Conservation (phyloP, 495 filamentous ascomycete species). For the Copromyces sp. region DNA sequence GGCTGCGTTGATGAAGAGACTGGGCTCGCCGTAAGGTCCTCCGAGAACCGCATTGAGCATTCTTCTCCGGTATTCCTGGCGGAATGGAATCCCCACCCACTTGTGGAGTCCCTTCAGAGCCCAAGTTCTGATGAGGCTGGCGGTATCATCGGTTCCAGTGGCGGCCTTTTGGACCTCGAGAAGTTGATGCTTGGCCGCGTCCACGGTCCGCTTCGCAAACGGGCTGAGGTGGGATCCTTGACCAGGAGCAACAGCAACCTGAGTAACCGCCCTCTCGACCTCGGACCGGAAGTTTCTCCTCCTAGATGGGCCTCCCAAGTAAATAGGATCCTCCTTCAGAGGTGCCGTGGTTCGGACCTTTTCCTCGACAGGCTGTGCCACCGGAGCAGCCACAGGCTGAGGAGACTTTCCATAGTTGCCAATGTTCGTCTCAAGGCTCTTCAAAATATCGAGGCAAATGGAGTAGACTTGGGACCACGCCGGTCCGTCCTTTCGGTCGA, state of each 20-base stretch:
- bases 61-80: conserved; percentile 55
- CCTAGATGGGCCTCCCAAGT: conserved; percentile 37
- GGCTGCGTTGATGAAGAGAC: conserved; percentile 58
- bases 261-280: conserved; percentile 42
- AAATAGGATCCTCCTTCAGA: conserved; percentile 51
- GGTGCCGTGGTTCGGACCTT: conserved; percentile 30
- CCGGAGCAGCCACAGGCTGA: conserved; percentile 19
- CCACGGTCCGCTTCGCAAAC: conserved; percentile 25
- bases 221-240: conserved; percentile 37
- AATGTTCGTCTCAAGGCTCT: conserved; percentile 54
- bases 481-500: conserved; percentile 68
- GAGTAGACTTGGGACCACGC: conserved; percentile 72
- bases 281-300: conserved; percentile 34
- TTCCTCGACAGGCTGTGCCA: conserved; percentile 16
- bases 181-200: conserved; percentile 28
- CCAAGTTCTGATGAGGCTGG: conserved; percentile 21
- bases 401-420: conserved; percentile 44
- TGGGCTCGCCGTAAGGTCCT: conserved; percentile 52
- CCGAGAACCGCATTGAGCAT: conserved; percentile 56
- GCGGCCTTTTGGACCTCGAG: conserved; percentile 35
- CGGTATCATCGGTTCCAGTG: conserved; percentile 31
- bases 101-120: conserved; percentile 33
- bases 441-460: conserved; percentile 56
- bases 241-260: conserved; percentile 48
- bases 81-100: conserved; percentile 57